These are phyloP conservation scores for Knufia petricola DNA, from an alignment of 2,329 filamentous ascomycete genomes.

Conservation along the genomic window DNA sequence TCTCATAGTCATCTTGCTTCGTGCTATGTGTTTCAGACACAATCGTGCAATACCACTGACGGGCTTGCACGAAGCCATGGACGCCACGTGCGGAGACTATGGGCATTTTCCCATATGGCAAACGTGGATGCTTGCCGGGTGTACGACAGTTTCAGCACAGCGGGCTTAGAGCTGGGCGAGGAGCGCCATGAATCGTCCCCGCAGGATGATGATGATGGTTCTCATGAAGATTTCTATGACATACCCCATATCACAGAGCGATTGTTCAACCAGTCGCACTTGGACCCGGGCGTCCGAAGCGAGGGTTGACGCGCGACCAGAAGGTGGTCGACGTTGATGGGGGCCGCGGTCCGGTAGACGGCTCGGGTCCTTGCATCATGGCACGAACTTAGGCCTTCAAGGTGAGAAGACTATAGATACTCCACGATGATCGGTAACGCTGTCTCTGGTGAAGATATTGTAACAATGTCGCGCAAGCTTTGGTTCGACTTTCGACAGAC, in stretches of 20 bases:
- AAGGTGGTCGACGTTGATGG: too few species aligned
- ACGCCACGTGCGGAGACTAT: slow-evolving; percentile 2
- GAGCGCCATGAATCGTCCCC: too few species aligned
- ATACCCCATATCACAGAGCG: too few species aligned
- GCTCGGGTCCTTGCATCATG: slow-evolving; percentile 6
- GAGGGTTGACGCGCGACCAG: too few species aligned
- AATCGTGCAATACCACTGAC: background rate
- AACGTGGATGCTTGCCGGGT: slow-evolving; percentile 7
- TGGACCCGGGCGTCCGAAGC: too few species aligned
- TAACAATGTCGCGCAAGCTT: too few species aligned
- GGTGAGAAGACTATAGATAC: background rate
- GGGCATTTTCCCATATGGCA: slow-evolving; percentile 5
- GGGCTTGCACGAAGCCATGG: background rate
- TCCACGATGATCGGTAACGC: background rate
- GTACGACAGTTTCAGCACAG: slow-evolving; percentile 2
- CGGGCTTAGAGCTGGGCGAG: too few species aligned
- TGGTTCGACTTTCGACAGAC: too few species aligned
- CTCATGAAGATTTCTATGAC: background rate
- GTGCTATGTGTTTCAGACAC: background rate
- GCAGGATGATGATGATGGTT: too few species aligned
- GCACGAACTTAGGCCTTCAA: background rate
- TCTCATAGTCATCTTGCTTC: background rate
- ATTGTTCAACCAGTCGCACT: too few species aligned
- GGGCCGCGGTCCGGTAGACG: background rate
- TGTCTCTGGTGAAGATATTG: too few species aligned